Evolutionary conservation across 2,329 filamentous ascomycete genomes (phyloP).

Genomic region (Periglandula ipomoeae): DNA sequence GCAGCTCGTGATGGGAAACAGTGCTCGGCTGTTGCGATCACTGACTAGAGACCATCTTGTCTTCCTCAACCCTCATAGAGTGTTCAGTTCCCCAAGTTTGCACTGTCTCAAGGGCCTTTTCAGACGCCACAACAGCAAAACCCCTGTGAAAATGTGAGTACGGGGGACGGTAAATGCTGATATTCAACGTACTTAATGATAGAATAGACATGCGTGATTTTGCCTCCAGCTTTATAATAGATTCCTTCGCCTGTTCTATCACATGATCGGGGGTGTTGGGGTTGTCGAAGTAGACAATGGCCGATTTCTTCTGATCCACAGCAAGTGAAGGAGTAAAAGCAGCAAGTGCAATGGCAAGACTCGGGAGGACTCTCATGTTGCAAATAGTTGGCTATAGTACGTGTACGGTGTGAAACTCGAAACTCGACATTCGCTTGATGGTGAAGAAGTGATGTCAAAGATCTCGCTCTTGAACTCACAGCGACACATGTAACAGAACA

Average conservation of each 20-base stretch:
- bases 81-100: conserved; percentile 47
- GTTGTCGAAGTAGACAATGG: conserved; percentile 70
- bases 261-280: conserved; percentile 55
- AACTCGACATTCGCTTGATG: background rate
- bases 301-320: conserved; percentile 59
- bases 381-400: background rate
- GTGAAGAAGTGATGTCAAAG: too few relatives aligned
- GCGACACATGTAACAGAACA: background rate
- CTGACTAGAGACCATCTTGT: conserved; percentile 52
- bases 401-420: too few relatives aligned
- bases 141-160: conserved; percentile 44
- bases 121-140: conserved; percentile 66
- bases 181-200: conserved; percentile 50
- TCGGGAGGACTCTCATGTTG: conserved; percentile 54
- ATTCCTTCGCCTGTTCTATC: conserved; percentile 61
- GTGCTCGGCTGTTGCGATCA: too few relatives aligned
- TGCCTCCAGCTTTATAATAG: conserved; percentile 62
- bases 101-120: conserved; percentile 58
- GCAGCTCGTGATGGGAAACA: too few relatives aligned
- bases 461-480: too few relatives aligned
- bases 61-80: conserved; percentile 58
- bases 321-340: conserved; percentile 50
- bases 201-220: conserved; percentile 70
- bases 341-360: conserved; percentile 47
- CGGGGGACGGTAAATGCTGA: background rate